phyloP scores from a whole-genome alignment of 108 stramenopile genomes.

The Stephanodiscus triporus region DNA sequence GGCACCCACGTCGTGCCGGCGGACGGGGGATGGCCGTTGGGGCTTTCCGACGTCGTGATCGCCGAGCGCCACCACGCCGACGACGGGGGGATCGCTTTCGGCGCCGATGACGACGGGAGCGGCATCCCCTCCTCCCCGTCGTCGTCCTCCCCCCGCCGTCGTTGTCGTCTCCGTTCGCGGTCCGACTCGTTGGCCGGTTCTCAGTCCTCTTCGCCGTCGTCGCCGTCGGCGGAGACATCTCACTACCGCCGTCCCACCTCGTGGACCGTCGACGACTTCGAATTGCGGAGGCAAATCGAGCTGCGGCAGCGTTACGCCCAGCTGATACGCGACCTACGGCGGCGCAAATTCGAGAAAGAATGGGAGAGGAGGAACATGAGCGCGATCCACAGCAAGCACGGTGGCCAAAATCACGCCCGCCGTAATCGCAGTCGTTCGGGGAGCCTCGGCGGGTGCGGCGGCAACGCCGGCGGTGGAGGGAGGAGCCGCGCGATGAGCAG shows the following conservation, averaged over 20 bases:
- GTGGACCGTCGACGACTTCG: conserved; percentile 66
- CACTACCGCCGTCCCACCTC: conserved; percentile 15
- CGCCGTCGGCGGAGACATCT: neutral
- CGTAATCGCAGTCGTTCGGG: conserved; percentile 5
- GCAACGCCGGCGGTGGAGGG: conserved; percentile 6
- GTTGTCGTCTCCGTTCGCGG: neutral
- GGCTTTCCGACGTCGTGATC: conserved; percentile 46
- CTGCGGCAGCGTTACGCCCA: conserved; percentile 63
- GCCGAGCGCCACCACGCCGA: conserved; percentile 15
- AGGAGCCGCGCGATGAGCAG: conserved; percentile 20
- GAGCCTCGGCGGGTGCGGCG: conserved; percentile 1
- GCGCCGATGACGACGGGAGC: neutral
- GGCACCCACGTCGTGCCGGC: conserved; percentile 69
- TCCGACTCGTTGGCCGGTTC: neutral
- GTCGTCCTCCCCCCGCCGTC: neutral
- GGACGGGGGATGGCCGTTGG: conserved; percentile 86
- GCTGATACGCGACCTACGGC: conserved; percentile 35
- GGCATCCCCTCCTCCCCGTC: neutral
- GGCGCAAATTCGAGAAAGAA: conserved; percentile 48
- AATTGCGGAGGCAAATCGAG: conserved; percentile 59
- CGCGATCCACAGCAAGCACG: conserved; percentile 15
- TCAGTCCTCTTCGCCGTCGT: conserved; percentile 9
- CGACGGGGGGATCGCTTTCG: neutral
- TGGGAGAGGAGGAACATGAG: conserved; percentile 47
- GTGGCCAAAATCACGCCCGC: neutral